Conservation (phyloP, 2,329 filamentous ascomycete genomes). For the Sporothrix pseudoabietina region DNA sequence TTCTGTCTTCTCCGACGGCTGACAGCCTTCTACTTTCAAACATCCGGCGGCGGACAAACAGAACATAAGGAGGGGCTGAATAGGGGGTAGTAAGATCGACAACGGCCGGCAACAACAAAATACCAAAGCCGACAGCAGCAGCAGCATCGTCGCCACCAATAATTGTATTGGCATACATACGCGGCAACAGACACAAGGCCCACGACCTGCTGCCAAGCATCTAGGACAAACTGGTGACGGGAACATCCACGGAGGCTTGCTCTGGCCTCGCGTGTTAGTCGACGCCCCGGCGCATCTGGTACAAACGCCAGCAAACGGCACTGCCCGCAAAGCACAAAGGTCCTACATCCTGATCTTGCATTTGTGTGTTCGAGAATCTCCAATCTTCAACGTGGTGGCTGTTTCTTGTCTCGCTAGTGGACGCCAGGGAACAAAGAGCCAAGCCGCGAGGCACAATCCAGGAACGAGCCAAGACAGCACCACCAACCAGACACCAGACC, state of each 20-base stretch:
- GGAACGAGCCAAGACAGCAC: background rate
- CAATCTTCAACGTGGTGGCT: background rate
- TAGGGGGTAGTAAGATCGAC: slow-evolving; percentile 9
- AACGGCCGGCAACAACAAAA: background rate
- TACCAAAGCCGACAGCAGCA: background rate
- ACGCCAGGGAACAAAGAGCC: background rate
- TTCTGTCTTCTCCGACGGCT: slow-evolving; percentile 11
- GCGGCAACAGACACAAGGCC: background rate
- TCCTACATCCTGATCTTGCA: background rate
- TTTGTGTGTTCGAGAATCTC: background rate
- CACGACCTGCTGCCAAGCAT: background rate
- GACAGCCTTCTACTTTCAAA: slow-evolving; percentile 24
- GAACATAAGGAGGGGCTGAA: background rate
- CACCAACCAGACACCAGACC: background rate
- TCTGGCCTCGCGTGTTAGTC: background rate
- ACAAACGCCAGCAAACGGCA: slow-evolving; percentile 1
- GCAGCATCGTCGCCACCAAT: background rate
- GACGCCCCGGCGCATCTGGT: background rate
- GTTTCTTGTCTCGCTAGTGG: background rate
- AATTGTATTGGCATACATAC: background rate
- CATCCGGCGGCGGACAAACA: background rate
- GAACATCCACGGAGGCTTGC: background rate
- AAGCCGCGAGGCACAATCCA: slow-evolving; percentile 10
- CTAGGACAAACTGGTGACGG: background rate
- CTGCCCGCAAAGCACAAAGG: background rate